A percentile compares a stretch with the other conserved stretches of the same genome.
Conservation (phyloP, 1,284 basidiomycete genomes). For the Gastroboletus turbinatus region DNA sequence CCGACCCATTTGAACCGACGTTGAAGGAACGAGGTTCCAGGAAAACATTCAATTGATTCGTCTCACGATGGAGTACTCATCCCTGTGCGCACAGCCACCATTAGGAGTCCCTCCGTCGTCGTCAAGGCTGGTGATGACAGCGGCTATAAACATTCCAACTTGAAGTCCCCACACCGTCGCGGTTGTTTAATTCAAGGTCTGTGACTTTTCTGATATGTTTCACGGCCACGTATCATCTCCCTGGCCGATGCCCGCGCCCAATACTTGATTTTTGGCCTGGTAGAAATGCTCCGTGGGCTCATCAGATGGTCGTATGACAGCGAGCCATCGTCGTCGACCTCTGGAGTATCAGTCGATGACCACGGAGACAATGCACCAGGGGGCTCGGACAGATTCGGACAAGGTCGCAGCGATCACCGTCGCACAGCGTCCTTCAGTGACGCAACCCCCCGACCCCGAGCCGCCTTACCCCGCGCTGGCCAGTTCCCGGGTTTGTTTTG, state of each 20-base stretch:
- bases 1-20: neutral
- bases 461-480: slow-evolving; percentile 15
- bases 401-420: slow-evolving; percentile 23
- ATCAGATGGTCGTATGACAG: slow-evolving; percentile 24
- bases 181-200: slow-evolving; percentile 22
- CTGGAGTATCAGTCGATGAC: slow-evolving; percentile 9
- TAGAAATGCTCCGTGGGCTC: slow-evolving; percentile 27
- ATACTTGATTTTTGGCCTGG: neutral
- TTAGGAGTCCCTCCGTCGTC: slow-evolving; percentile 1
- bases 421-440: slow-evolving; percentile 32
- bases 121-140: slow-evolving; percentile 11
- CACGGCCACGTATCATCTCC: neutral
- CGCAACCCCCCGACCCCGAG: slow-evolving; percentile 24
- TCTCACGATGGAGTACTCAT: too few species aligned
- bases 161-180: slow-evolving; percentile 3
- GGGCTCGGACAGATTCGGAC: slow-evolving; percentile 7
- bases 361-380: slow-evolving; percentile 5
- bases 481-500: slow-evolving; percentile 18
- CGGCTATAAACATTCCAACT: slow-evolving; percentile 2
- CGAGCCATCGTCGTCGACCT: slow-evolving; percentile 20
- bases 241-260: neutral
- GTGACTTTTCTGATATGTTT: slow-evolving; percentile 13
- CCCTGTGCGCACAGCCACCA: slow-evolving; percentile 23
- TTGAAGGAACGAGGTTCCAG: neutral
- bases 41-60: neutral